Conservation (phyloP, 371 early-diverging fungal genomes). For the Globomyces sp. region DNA sequence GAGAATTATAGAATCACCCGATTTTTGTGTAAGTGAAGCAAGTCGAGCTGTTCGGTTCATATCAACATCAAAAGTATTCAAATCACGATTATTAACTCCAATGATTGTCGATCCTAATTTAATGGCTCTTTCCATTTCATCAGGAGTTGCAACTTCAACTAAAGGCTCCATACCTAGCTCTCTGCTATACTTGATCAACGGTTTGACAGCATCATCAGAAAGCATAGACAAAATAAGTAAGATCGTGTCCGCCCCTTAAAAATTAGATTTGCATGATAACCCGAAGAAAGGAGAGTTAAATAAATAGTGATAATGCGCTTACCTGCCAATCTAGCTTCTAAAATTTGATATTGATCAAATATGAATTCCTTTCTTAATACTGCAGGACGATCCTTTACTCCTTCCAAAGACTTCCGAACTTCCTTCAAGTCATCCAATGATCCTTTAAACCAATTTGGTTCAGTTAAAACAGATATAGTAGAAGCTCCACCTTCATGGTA, state of each 20-base stretch:
- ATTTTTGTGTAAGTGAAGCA: slow-evolving; percentile 67
- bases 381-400: slow-evolving; percentile 77
- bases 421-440: slow-evolving; percentile 82
- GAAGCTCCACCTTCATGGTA: slow-evolving; percentile 90
- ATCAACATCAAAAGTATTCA: slow-evolving; percentile 94
- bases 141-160: slow-evolving; percentile 91
- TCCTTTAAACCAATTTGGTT: slow-evolving; percentile 97
- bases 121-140: slow-evolving; percentile 86
- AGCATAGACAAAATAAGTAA: slow-evolving; percentile 96
- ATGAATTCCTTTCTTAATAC: slow-evolving; percentile 96
- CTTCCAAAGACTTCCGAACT: slow-evolving; percentile 68
- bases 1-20: slow-evolving; percentile 58
- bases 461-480: slow-evolving; percentile 94
- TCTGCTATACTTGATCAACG: slow-evolving; percentile 70
- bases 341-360: slow-evolving; percentile 92
- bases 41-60: slow-evolving; percentile 77
- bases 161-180: slow-evolving; percentile 93
- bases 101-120: slow-evolving; percentile 80
- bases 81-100: slow-evolving; percentile 96
- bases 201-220: slow-evolving; percentile 52
- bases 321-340: slow-evolving; percentile 81
- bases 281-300: slow-evolving; percentile 77
- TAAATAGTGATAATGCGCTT: slow-evolving; percentile 85
- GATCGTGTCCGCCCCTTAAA: slow-evolving; percentile 80
- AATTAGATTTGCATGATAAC: slow-evolving; percentile 42